A percentile compares a stretch with the other conserved stretches of the same genome.
These are phyloP conservation scores for Pestalotiopsis sp. DNA, from an alignment of 2,329 filamentous ascomycete species.

Conservation along the genomic window DNA sequence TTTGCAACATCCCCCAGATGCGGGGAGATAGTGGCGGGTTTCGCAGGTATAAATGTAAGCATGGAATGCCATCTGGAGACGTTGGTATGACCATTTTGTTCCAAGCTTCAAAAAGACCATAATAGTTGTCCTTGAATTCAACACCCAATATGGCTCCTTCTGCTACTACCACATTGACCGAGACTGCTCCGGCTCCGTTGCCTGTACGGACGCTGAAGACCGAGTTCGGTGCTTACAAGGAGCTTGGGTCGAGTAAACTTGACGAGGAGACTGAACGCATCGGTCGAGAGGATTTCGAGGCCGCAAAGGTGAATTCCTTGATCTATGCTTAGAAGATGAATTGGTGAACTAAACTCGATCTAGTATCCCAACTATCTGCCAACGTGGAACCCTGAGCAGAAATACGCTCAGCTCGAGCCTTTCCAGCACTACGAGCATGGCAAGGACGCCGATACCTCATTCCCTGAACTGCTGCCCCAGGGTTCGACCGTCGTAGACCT, in stretches of 20 bases:
- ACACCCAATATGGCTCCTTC: constrained; percentile 31
- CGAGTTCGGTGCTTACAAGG: constrained; percentile 30
- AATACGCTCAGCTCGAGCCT: constrained; percentile 66
- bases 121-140: background rate
- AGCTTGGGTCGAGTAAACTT: constrained; percentile 25
- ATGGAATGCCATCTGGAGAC: background rate
- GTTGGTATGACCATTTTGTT: background rate
- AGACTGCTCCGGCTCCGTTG: constrained; percentile 20
- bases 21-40: background rate
- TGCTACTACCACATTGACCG: constrained; percentile 29
- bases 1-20: constrained; percentile 6
- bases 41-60: constrained; percentile 2
- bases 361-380: constrained; percentile 75
- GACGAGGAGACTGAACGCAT: constrained; percentile 30
- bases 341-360: constrained; percentile 27
- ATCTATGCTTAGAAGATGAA: background rate
- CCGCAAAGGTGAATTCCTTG: constrained; percentile 24
- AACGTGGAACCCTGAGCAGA: constrained; percentile 67
- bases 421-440: constrained; percentile 79
- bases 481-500: constrained; percentile 59
- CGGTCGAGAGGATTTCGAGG: constrained; percentile 29
- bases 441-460: constrained; percentile 71
- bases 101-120: background rate
- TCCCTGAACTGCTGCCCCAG: constrained; percentile 66
- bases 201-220: constrained; percentile 22